Evolutionary conservation across 768 basidiomycete species (phyloP).

Genomic region (Boletellus emodensis): DNA sequence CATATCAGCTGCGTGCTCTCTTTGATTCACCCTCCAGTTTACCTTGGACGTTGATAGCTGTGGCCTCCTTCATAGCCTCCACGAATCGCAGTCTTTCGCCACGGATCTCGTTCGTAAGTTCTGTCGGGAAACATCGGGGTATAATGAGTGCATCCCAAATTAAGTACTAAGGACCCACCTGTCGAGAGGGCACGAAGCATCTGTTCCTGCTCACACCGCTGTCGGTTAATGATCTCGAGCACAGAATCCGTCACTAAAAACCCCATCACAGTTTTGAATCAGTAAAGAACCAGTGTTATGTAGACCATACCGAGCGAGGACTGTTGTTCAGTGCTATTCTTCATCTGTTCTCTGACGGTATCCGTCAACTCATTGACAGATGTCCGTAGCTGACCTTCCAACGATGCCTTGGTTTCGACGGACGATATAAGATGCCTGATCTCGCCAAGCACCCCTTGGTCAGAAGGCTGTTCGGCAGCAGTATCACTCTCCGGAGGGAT

Average conservation of each 20-base stretch:
- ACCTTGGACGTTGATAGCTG: constrained; percentile 82
- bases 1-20: constrained; percentile 2
- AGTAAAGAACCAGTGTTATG: constrained; percentile 4
- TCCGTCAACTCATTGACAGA: constrained; percentile 36
- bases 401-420: constrained; percentile 30
- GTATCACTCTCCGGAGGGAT: constrained; percentile 22
- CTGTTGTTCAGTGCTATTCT: constrained; percentile 37
- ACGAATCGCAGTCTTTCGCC: constrained; percentile 84
- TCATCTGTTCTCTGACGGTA: constrained; percentile 41
- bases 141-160: not conserved
- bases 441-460: constrained; percentile 31
- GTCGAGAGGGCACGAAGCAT: constrained; percentile 62
- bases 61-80: constrained; percentile 94
- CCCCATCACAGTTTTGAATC: constrained; percentile 2
- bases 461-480: constrained; percentile 7
- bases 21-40: constrained; percentile 11
- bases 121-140: constrained; percentile 33
- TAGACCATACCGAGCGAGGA: constrained; percentile 34
- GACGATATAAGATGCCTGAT: constrained; percentile 34
- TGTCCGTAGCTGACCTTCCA: constrained; percentile 28
- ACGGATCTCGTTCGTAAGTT: constrained; percentile 78
- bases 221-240: constrained; percentile 59
- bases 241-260: constrained; percentile 54
- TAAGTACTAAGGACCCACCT: constrained; percentile 39
- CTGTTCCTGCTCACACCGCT: constrained; percentile 68